Base-by-base conservation (phyloP, 2,329 filamentous ascomycete species). In the Diaporthe vaccinii region DNA sequence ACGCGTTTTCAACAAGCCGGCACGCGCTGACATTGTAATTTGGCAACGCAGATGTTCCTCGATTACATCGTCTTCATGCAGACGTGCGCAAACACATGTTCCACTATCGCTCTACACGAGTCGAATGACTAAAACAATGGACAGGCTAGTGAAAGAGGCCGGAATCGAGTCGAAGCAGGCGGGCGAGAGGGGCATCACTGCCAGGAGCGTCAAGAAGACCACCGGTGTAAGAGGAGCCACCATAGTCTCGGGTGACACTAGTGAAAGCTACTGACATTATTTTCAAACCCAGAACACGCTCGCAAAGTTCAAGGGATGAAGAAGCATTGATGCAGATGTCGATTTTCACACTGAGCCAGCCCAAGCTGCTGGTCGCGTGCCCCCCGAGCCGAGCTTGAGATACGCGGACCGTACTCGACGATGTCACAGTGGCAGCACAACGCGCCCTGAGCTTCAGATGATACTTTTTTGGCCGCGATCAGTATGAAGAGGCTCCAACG, bases 51-150 rank as follows among this genome's bases (percentile, higher is more conserved):
- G 95, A 93, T 97, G 77, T 97, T 94, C 80, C 88, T 98, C 75
- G 92, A 97, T 81, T 97, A 97, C 78, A 90, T 94, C 78, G 87
- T 97, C 2, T 97, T 98, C 79, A 93, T 98, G 90, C 89, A 92
- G 81, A 88, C 86, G 90, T 91, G 83, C 71, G 86, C 25, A 7
- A 9, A 28, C 2, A 6, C 53, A 34, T 22, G 3, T 22, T 39
- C 44, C 22, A 71, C 49, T n/a, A 44, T 22, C n/a, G 6, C 46
- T 36, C 49, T 25, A 10, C 20, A n/a, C 7, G 12, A 53, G 31
- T 74, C 72, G 72, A 31, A 67, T 74, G 39, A 74, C 22, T n/a
- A 34, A 8, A 20, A 25, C 5, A 36, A 41, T 8, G 15, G 22
- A 65, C 79, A 96, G 94, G 58, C 87, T 97, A 71, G 89, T 97